Base-by-base conservation (phyloP, 106 monocot species). In the Iris macrosiphon region DNA sequence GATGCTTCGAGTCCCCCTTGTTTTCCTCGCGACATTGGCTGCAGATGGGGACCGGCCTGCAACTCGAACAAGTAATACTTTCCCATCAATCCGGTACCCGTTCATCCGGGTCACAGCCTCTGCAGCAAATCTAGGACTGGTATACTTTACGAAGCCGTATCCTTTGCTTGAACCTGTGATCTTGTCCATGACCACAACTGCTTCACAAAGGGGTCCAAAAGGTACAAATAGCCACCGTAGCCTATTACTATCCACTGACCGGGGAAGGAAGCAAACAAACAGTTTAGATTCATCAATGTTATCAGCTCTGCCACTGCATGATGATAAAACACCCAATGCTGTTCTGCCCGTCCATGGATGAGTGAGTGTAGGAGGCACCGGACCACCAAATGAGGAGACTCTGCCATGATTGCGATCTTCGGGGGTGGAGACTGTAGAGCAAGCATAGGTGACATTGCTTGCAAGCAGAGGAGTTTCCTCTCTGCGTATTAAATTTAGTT, bases 91-190 rank as follows among this genome's bases (percentile, higher is more conserved):
- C 48, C 30, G 61, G 57, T 32, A 66, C n/a, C 80, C 61, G 63
- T 81, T 57, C 85, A 85, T 81, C 9, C 49, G 32, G 21, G 47
- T 34, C 17, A 67, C 50, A 53, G 85, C 85, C 26, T 65, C 17
- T 4, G 62, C 39, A 34, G 85, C 81, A 32, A 17, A 55, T 2
- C 19, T 2, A 69, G 59, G 49, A 70, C 81, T 53, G 2, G 15
- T 23, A 39, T 59, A 85, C 31, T 55, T 77, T 14, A 85, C 66
- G 56, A 85, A 85, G 0, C 80, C 85, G 67, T 59, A 81, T 23
- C 80, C 73, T 48, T 65, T 81, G 35, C 73, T 77, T 52, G 60
- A 29, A 24, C 78, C 70, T 1, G 83, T 67, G 26, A 8, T 40
- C 20, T 57, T 49, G 42, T 83, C 78, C 31, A 27, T 66, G 30